Evolutionary conservation across 306 rosid species (phyloP), one percentile per base, ranked within the genome.

Genomic region (Cajanus cajan): DNA sequence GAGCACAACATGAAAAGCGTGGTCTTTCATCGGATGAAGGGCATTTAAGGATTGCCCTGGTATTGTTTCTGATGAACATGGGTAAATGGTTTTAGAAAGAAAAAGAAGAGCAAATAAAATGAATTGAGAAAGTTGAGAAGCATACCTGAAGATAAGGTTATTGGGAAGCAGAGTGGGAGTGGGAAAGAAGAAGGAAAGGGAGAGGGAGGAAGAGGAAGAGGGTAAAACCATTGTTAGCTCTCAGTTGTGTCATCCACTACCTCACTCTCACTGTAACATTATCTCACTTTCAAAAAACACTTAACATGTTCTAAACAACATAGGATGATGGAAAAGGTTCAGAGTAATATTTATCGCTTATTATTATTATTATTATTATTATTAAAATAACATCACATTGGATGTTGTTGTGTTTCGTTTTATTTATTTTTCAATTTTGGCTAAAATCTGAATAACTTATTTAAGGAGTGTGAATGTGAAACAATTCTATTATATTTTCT

Each of bases 121-220:
- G 0, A 4, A 43, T 68, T 22, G 4, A 43, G 19, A 9, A 31
- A 41, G 47, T 16, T 25, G 4, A 50, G 50, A 72, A 58, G 0
- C 62, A 21, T 76, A 89, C 94, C 97, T 87, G 87, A 79, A 83
- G 80, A 76, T 63, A 62, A 80, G 47, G 33, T 52, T 82, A 24
- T 81, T 83, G n/a, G 84, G 57, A 58, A 86, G 80, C 68, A 77
- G 61, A 70, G 78, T 66, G 16, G 59, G 52, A 64, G 22, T 81
- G 71, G 91, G 68, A 8, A 83, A 59, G 78, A 78, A 79, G 84
- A 78, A 81, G 45, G 89, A 83, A 7, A 72, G 86, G 76, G 86
- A 81, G 12, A 75, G 89, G 78, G 86, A 81, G 7, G 88, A 85
- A 88, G 86, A 81, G 7, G 88, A 85, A 88, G 89, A 83, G 71